Percentiles rank a stretch among this genome's conserved stretches.
phyloP scores from a whole-genome alignment of 2,329 filamentous ascomycete species.

The Exophiala sp. region DNA sequence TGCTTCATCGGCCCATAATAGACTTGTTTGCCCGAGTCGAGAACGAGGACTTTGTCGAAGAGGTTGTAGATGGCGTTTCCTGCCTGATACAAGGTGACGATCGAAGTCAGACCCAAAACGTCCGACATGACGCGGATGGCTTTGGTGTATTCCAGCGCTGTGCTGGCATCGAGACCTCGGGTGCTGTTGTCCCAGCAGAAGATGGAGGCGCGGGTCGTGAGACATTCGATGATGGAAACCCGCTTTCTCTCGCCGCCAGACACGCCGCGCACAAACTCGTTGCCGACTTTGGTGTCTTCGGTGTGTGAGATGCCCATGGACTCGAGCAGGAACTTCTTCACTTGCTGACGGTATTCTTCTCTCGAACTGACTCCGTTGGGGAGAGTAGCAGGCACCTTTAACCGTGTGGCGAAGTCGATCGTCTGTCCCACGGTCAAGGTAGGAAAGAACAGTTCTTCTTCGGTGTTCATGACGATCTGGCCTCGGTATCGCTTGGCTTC shows the following conservation, averaged over 20 bases:
- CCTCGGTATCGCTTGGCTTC: constrained; percentile 46
- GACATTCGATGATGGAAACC: constrained; percentile 60
- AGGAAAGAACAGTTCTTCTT: constrained; percentile 50
- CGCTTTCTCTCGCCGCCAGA: constrained; percentile 64
- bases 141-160: constrained; percentile 56
- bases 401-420: constrained; percentile 50
- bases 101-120: constrained; percentile 53
- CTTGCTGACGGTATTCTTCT: constrained; percentile 45
- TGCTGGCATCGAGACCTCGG: constrained; percentile 60
- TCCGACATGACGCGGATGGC: constrained; percentile 60
- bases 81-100: constrained; percentile 64
- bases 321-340: constrained; percentile 51
- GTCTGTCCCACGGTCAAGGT: constrained; percentile 48
- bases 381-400: constrained; percentile 49
- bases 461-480: constrained; percentile 53
- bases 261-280: constrained; percentile 61
- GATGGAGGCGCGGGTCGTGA: constrained; percentile 54
- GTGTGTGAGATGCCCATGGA: constrained; percentile 57
- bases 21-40: constrained; percentile 60
- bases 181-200: constrained; percentile 65
- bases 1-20: constrained; percentile 57
- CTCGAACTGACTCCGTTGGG: constrained; percentile 36
- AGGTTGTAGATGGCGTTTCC: constrained; percentile 63
- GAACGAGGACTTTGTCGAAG: constrained; percentile 64
- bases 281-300: constrained; percentile 59